Evolutionary conservation across 495 filamentous ascomycete genomes (phyloP).

Genomic region (Chaetomidium leptoderma): DNA sequence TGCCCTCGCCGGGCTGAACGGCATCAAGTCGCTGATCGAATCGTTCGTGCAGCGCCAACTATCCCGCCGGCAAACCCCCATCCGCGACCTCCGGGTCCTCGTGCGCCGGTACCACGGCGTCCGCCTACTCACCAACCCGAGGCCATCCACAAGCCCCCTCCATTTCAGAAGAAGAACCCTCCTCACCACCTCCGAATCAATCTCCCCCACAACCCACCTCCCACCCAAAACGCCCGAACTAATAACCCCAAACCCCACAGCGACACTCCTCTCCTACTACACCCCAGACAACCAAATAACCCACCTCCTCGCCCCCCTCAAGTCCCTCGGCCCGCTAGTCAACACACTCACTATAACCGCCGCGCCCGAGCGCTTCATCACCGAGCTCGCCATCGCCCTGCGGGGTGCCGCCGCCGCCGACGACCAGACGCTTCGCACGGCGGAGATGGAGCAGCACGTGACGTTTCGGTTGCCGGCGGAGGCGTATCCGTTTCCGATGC

Average conservation of each 20-base stretch:
- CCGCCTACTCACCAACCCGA: not conserved
- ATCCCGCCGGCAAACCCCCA: constrained; percentile 9
- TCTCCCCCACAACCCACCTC: not conserved
- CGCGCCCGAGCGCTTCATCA: constrained; percentile 19
- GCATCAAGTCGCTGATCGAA: constrained; percentile 12
- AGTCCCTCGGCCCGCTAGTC: constrained; percentile 19
- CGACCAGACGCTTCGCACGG: no score
- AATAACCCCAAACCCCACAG: not conserved
- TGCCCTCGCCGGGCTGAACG: constrained; percentile 6
- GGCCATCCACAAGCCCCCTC: not conserved
- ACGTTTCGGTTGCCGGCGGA: not conserved
- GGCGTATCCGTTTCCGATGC: not conserved
- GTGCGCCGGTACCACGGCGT: constrained; percentile 29
- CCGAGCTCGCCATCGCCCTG: not conserved
- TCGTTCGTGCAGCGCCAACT: constrained; percentile 21
- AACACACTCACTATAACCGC: constrained; percentile 26
- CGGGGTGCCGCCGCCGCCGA: not conserved
- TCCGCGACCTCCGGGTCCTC: constrained; percentile 26
- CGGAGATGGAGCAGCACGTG: no score
- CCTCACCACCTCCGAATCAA: not conserved
- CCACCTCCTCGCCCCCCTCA: constrained; percentile 24
- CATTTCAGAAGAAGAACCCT: constrained; percentile 6
- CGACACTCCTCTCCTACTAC: constrained; percentile 18
- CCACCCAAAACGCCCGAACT: no score
- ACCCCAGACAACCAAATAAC: constrained; percentile 20